Evolutionary conservation across 306 rosid genomes (phyloP).

Genomic region (Cicer judaicum): DNA sequence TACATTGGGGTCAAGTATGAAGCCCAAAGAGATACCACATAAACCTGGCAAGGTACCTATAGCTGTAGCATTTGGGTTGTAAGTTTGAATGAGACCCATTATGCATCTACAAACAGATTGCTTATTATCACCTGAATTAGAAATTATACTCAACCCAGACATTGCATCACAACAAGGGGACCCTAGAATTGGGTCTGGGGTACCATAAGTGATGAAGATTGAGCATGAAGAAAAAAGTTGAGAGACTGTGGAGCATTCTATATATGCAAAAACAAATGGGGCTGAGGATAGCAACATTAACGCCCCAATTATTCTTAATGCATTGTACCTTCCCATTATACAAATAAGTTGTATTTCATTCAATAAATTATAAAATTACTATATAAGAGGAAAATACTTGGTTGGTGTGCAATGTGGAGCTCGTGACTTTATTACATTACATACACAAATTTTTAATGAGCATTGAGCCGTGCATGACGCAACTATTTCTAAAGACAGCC

Average conservation of each 20-base stretch:
- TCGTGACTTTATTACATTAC: slow-evolving; percentile 44
- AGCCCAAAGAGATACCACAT: slow-evolving; percentile 69
- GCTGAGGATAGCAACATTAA: slow-evolving; percentile 27
- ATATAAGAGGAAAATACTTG: slow-evolving; percentile 27
- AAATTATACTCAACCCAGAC: slow-evolving; percentile 45
- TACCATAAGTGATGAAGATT: slow-evolving; percentile 52
- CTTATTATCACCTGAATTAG: slow-evolving; percentile 39
- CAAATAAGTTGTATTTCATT: background rate
- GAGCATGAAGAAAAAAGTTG: slow-evolving; percentile 56
- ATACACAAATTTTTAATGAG: slow-evolving; percentile 54
- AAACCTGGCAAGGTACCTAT: slow-evolving; percentile 60
- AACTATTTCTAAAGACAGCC: slow-evolving; percentile 30
- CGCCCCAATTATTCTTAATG: slow-evolving; percentile 39
- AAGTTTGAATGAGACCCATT: slow-evolving; percentile 52
- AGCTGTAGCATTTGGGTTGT: slow-evolving; percentile 53
- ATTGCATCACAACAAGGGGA: slow-evolving; percentile 64
- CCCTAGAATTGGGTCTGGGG: slow-evolving; percentile 62
- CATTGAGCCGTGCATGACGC: slow-evolving; percentile 40
- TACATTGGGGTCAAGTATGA: slow-evolving; percentile 53
- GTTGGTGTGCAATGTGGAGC: slow-evolving; percentile 52
- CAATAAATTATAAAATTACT: background rate
- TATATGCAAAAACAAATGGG: slow-evolving; percentile 22
- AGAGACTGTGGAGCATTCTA: slow-evolving; percentile 58
- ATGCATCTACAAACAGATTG: slow-evolving; percentile 56
- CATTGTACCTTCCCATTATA: slow-evolving; percentile 44